These are phyloP conservation scores for Galerina sulciceps DNA, from an alignment of 768 basidiomycete species.

Conservation along the genomic window DNA sequence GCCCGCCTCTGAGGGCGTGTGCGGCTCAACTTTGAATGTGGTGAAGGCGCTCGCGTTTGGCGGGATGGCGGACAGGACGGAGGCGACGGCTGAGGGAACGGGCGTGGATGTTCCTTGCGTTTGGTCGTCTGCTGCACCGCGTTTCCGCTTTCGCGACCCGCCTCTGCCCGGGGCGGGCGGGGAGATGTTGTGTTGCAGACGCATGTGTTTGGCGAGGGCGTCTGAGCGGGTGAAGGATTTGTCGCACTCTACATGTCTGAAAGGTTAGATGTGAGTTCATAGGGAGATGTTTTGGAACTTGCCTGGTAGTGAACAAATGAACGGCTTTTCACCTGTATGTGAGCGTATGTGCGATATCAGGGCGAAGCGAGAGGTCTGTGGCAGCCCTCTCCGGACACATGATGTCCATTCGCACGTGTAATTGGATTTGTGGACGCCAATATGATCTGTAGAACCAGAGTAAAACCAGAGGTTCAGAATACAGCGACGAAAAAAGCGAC, in stretches of 20 bases:
- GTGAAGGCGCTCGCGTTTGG: slow-evolving; percentile 43
- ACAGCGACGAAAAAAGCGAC: neutral
- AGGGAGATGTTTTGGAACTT: slow-evolving; percentile 25
- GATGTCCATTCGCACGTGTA: slow-evolving; percentile 91
- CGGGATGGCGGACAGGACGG: slow-evolving; percentile 28
- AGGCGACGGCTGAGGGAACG: slow-evolving; percentile 23
- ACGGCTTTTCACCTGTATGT: slow-evolving; percentile 95
- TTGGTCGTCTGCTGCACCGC: slow-evolving; percentile 45
- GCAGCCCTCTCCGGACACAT: slow-evolving; percentile 77
- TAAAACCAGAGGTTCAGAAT: neutral
- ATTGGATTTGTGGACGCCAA: slow-evolving; percentile 81
- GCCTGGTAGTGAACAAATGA: slow-evolving; percentile 83
- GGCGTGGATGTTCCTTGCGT: slow-evolving; percentile 23
- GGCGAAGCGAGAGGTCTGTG: slow-evolving; percentile 89
- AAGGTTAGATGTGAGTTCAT: neutral
- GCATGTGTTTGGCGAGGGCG: slow-evolving; percentile 91
- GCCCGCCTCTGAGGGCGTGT: slow-evolving; percentile 41
- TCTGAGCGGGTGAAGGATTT: slow-evolving; percentile 95
- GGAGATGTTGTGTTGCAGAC: slow-evolving; percentile 81
- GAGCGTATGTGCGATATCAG: slow-evolving; percentile 89
- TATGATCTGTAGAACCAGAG: slow-evolving; percentile 58
- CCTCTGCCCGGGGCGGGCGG: slow-evolving; percentile 77
- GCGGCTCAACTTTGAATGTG: slow-evolving; percentile 69
- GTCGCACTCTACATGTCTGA: slow-evolving; percentile 73
- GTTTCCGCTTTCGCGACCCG: slow-evolving; percentile 73